phyloP scores from a whole-genome alignment of 805 yeast genomes.

The Helenozyma baotianmanensis region DNA sequence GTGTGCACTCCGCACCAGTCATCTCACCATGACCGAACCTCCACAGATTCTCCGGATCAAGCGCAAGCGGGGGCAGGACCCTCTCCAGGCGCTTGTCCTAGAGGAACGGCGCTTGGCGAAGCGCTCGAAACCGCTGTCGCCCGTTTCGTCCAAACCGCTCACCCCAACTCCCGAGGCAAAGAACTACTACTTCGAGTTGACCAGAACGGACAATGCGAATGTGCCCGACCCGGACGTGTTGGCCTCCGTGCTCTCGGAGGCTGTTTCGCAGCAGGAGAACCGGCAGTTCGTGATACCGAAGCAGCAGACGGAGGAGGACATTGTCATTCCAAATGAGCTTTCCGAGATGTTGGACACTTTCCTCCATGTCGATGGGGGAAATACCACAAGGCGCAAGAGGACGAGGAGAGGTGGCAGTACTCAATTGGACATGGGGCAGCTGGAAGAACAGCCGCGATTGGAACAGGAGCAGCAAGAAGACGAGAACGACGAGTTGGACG shows the following conservation, averaged over 20 bases:
- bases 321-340: conserved; percentile 52
- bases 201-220: conserved; percentile 28
- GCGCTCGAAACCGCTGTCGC: conserved; percentile 38
- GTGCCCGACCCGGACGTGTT: conserved; percentile 17
- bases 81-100: conserved; percentile 70
- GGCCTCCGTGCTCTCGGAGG: conserved; percentile 25
- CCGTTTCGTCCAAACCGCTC: conserved; percentile 24
- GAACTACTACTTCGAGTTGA: conserved; percentile 28
- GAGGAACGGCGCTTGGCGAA: conserved; percentile 37
- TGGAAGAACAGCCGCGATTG: too few relatives aligned
- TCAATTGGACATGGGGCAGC: not conserved
- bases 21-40: conserved; percentile 2
- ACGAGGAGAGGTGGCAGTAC: conserved; percentile 2
- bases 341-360: conserved; percentile 71
- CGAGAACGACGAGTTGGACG: conserved; percentile 21
- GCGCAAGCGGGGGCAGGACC: conserved; percentile 82
- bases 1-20: too few relatives aligned
- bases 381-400: conserved; percentile 11
- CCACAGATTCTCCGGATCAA: conserved; percentile 80
- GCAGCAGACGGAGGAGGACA: conserved; percentile 28
- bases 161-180: conserved; percentile 35
- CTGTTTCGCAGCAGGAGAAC: conserved; percentile 10
- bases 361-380: conserved; percentile 29
- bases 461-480: not conserved
- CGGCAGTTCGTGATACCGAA: conserved; percentile 35